These are phyloP conservation scores for Cyberlindnera veronae DNA, from an alignment of 805 yeast species.

Conservation along the genomic window DNA sequence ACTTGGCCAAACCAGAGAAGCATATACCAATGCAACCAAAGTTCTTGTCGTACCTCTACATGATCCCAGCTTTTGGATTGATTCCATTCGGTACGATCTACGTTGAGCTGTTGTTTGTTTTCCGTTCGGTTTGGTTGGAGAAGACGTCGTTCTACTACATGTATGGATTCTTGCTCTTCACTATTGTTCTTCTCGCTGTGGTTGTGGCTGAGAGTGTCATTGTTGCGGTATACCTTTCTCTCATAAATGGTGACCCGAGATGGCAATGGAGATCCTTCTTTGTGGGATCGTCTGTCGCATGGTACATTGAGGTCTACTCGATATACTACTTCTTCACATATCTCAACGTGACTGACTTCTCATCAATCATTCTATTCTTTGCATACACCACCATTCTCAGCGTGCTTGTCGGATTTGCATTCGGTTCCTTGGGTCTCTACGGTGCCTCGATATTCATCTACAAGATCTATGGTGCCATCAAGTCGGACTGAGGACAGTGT, in stretches of 20 bases:
- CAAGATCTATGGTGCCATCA: conserved; percentile 55
- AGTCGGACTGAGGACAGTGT: conserved; percentile 43
- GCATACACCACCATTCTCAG: conserved; percentile 68
- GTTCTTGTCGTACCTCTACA: conserved; percentile 20
- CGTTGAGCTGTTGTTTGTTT: conserved; percentile 69
- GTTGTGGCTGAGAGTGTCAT: conserved; percentile 71
- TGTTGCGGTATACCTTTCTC: conserved; percentile 60
- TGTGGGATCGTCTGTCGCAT: conserved; percentile 67
- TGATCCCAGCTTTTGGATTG: conserved; percentile 55
- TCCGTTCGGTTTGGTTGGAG: conserved; percentile 77
- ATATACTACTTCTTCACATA: conserved; percentile 58
- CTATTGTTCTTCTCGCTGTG: conserved; percentile 54
- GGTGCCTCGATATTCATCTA: conserved; percentile 65
- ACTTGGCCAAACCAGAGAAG: conserved; percentile 19
- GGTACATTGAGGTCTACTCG: conserved; percentile 67
- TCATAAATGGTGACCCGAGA: conserved; percentile 50
- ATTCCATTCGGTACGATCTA: conserved; percentile 80
- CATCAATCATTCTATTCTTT: conserved; percentile 64
- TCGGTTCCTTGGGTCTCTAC: conserved; percentile 72
- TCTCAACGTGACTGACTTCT: conserved; percentile 61
- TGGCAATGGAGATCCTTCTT: conserved; percentile 87
- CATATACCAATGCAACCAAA: conserved; percentile 36
- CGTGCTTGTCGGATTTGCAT: conserved; percentile 58
- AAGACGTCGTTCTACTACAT: conserved; percentile 74
- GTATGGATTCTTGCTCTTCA: conserved; percentile 72